A percentile compares a stretch with the other conserved stretches of the same genome.
phyloP scores from a whole-genome alignment of 257 asterid species.

The Plantago major region DNA sequence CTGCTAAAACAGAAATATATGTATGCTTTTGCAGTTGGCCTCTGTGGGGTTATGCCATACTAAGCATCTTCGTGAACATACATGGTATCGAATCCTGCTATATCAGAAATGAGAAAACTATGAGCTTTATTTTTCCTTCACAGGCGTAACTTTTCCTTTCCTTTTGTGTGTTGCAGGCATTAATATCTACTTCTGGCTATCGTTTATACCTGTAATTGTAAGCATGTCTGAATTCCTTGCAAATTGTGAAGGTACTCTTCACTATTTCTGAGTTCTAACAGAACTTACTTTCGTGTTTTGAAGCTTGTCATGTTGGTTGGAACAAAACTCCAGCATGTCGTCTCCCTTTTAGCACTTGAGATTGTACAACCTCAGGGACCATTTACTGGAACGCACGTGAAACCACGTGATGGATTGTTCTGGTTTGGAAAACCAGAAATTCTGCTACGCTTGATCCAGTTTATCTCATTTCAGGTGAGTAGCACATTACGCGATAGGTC shows the following conservation, averaged over 20 bases:
- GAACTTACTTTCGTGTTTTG: slow-evolving; percentile 14
- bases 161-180: slow-evolving; percentile 53
- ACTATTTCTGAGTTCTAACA: slow-evolving; percentile 18
- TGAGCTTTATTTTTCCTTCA: neutral
- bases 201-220: slow-evolving; percentile 80
- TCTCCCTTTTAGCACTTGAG: slow-evolving; percentile 80
- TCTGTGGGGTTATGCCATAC: slow-evolving; percentile 85
- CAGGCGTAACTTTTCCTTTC: neutral
- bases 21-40: slow-evolving; percentile 63
- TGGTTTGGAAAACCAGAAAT: slow-evolving; percentile 92
- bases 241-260: neutral
- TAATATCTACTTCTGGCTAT: slow-evolving; percentile 83
- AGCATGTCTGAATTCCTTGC: slow-evolving; percentile 25
- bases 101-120: neutral
- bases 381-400: slow-evolving; percentile 50
- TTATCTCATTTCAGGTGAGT: slow-evolving; percentile 83
- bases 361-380: slow-evolving; percentile 57
- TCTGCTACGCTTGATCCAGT: slow-evolving; percentile 67
- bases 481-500: neutral
- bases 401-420: slow-evolving; percentile 79
- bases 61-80: slow-evolving; percentile 79
- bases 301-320: slow-evolving; percentile 91
- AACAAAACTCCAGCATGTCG: slow-evolving; percentile 87
- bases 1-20: neutral
- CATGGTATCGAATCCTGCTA: slow-evolving; percentile 47